phyloP scores from a whole-genome alignment of 2,329 filamentous ascomycete genomes.

The Calonectria fujianensis region DNA sequence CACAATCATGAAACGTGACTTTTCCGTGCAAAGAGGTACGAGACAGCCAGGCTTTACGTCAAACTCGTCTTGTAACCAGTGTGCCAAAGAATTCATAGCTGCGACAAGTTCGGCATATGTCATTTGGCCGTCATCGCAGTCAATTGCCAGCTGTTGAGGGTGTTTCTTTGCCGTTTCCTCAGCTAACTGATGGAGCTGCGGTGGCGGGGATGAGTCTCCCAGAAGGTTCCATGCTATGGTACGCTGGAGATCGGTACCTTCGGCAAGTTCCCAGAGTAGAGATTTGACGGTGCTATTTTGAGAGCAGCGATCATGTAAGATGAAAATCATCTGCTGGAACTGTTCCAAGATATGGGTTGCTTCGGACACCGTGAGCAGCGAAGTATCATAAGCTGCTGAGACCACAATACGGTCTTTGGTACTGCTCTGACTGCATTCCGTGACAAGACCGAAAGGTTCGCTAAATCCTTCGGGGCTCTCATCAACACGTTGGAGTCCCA shows the following conservation, averaged over 20 bases:
- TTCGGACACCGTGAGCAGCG: neutral
- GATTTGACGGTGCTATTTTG: neutral
- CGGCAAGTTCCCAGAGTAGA: neutral
- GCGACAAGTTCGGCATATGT: neutral
- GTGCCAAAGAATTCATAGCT: neutral
- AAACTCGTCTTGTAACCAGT: neutral
- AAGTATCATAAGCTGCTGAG: neutral
- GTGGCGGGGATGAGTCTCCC: neutral
- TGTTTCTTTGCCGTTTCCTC: neutral
- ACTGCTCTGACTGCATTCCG: neutral
- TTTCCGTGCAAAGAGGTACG: neutral
- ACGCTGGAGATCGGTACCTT: neutral
- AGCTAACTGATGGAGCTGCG: neutral
- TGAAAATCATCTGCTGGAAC: neutral
- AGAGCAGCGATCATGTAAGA: neutral
- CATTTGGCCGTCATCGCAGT: neutral
- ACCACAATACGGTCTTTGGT: neutral
- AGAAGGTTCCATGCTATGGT: neutral
- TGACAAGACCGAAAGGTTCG: neutral
- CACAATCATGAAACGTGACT: neutral
- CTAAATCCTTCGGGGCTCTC: neutral
- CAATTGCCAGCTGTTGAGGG: neutral
- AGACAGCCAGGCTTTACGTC: neutral
- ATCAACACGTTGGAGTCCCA: neutral
- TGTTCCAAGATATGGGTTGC: neutral